Evolutionary conservation across 345 rosid species (phyloP).

Genomic region (Crucihimalaya himalaica): DNA sequence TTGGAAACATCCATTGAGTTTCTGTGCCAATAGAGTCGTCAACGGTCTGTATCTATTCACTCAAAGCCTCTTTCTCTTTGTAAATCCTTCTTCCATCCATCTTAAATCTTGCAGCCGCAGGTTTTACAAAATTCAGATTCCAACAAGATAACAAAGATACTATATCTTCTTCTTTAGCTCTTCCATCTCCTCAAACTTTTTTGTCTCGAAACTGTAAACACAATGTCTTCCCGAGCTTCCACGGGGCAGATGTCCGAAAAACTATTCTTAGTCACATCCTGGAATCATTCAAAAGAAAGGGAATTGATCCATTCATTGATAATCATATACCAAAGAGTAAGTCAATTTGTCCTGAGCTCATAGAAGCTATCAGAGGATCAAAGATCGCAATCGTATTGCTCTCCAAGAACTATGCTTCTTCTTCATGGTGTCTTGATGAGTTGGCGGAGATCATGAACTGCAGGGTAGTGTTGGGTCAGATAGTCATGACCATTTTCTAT

Average conservation of each 20-base stretch:
- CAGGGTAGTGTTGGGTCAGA: not conserved
- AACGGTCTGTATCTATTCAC: not conserved
- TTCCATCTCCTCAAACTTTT: not conserved
- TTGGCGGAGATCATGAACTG: not conserved
- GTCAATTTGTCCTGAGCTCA: not conserved
- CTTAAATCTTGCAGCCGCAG: not conserved
- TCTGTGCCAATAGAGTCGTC: not conserved
- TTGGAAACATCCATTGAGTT: not conserved
- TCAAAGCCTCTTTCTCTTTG: not conserved
- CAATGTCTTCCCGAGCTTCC: constrained; percentile 8
- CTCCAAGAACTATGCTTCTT: not conserved
- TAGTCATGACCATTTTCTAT: not conserved
- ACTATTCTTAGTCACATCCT: not conserved
- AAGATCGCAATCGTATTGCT: constrained; percentile 4
- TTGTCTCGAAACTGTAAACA: not conserved
- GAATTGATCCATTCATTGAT: not conserved
- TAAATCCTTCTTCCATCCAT: not conserved
- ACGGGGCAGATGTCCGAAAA: not conserved
- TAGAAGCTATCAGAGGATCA: not conserved
- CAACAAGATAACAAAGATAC: not conserved
- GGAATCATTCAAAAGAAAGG: not conserved
- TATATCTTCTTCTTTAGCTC: not conserved
- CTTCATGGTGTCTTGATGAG: not conserved
- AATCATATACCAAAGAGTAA: not conserved
- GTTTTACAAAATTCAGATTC: not conserved